Evolutionary conservation across 306 rosid species (phyloP).

Genomic region (Cucurbita maxima): DNA sequence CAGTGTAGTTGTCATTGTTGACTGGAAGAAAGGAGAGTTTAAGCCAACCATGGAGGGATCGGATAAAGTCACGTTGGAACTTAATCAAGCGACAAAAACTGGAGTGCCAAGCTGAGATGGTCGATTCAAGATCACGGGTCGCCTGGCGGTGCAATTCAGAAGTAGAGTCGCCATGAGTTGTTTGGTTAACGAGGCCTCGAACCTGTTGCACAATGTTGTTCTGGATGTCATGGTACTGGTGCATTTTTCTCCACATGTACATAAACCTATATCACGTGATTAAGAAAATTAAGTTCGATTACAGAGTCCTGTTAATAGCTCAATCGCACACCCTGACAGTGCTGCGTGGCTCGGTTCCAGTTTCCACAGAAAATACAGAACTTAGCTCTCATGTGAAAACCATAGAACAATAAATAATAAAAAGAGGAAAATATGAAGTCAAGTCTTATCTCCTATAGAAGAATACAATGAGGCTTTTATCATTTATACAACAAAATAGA

Average conservation of each 20-base stretch:
- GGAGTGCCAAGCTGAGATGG: slow-evolving; percentile 81
- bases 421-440: not conserved
- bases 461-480: not conserved
- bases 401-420: not conserved
- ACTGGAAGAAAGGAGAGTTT: slow-evolving; percentile 71
- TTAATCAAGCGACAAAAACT: slow-evolving; percentile 74
- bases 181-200: slow-evolving; percentile 65
- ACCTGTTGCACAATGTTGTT: slow-evolving; percentile 92
- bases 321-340: not conserved
- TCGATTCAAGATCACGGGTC: slow-evolving; percentile 85
- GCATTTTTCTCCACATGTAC: slow-evolving; percentile 99
- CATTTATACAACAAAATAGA: not conserved
- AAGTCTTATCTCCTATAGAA: not conserved
- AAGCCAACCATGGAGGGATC: slow-evolving; percentile 76
- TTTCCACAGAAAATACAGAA: not conserved
- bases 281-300: not conserved
- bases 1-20: slow-evolving; percentile 31
- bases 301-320: not conserved
- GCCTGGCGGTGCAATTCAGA: slow-evolving; percentile 92
- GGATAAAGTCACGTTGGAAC: slow-evolving; percentile 69
- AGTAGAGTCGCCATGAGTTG: slow-evolving; percentile 58
- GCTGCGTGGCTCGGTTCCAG: not conserved
- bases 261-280: slow-evolving; percentile 43
- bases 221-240: slow-evolving; percentile 77
- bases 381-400: not conserved